Evolutionary conservation across 148 eudicot species (phyloP).

Genomic region (Amaranthus cruentus): DNA sequence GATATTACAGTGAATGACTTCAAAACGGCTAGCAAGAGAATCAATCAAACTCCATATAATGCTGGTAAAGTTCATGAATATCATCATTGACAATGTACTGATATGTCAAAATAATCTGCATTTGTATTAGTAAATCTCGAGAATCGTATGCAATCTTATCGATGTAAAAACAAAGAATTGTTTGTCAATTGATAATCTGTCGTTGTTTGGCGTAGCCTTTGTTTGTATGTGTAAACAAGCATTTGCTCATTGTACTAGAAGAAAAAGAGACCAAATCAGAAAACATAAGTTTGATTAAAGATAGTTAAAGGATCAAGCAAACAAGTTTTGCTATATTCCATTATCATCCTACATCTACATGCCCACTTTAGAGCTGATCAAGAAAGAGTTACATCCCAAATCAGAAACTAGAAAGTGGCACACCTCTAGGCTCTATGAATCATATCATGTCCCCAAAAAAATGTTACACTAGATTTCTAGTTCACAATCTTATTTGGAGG

Average conservation of each 20-base stretch:
- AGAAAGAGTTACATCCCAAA: constrained; percentile 7
- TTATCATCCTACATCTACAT: not conserved
- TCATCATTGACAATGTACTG: no score
- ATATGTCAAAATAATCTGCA: no score
- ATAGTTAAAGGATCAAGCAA: constrained; percentile 17
- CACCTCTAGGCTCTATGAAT: not conserved
- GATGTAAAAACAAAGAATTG: no score
- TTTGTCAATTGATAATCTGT: no score
- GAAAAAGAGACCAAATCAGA: not conserved
- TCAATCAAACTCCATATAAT: no score
- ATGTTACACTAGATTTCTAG: constrained; percentile 16
- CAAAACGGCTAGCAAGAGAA: no score
- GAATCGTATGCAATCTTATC: no score
- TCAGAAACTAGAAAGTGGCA: constrained; percentile 17
- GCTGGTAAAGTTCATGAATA: no score
- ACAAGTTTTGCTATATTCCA: constrained; percentile 23
- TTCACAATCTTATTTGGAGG: not conserved
- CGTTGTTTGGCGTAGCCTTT: no score
- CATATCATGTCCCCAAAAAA: not conserved
- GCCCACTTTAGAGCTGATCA: not conserved
- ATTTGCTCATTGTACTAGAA: not conserved
- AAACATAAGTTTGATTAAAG: not conserved
- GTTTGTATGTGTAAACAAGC: not conserved
- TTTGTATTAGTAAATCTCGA: no score
- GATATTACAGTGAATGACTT: no score